Conservation (phyloP, 495 filamentous ascomycete genomes). For the Hypoxylon fragiforme region DNA sequence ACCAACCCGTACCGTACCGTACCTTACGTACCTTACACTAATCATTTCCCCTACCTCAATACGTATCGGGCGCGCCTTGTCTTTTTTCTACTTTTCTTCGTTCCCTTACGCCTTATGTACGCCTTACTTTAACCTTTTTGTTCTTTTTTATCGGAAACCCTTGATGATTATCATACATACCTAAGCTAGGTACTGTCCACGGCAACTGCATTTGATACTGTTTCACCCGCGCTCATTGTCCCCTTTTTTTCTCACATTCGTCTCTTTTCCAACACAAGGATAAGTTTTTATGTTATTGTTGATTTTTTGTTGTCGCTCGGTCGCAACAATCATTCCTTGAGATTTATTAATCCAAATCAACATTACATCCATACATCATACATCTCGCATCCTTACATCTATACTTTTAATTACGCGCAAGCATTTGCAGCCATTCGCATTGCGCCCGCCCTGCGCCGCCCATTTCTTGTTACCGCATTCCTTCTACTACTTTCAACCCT, state of each 20-base stretch:
- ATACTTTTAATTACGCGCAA: slow-evolving; percentile 28
- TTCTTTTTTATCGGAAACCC: background rate
- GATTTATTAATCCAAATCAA: slow-evolving; percentile 4
- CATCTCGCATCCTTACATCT: background rate
- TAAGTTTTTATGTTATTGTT: slow-evolving; percentile 35
- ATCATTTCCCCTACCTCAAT: too few relatives aligned
- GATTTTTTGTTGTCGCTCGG: slow-evolving; percentile 38
- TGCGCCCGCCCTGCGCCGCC: slow-evolving; percentile 4
- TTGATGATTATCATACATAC: slow-evolving; percentile 33
- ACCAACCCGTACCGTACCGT: too few relatives aligned
- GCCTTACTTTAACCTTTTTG: too few relatives aligned
- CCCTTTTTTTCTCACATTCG: slow-evolving; percentile 13
- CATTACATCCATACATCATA: too few relatives aligned
- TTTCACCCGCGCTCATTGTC: slow-evolving; percentile 26
- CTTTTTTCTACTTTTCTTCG: slow-evolving; percentile 5
- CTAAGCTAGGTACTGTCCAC: slow-evolving; percentile 5
- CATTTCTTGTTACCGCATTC: slow-evolving; percentile 27
- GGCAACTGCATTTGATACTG: background rate
- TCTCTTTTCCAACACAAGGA: slow-evolving; percentile 14
- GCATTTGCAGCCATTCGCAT: slow-evolving; percentile 19
- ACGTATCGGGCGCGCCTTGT: background rate
- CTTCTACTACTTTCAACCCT: slow-evolving; percentile 28
- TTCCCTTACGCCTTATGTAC: slow-evolving; percentile 27
- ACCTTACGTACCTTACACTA: too few relatives aligned
- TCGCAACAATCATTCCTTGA: slow-evolving; percentile 33